Conservation (phyloP, 176 grass and related monocot genomes). For the Triticum timopheevii region DNA sequence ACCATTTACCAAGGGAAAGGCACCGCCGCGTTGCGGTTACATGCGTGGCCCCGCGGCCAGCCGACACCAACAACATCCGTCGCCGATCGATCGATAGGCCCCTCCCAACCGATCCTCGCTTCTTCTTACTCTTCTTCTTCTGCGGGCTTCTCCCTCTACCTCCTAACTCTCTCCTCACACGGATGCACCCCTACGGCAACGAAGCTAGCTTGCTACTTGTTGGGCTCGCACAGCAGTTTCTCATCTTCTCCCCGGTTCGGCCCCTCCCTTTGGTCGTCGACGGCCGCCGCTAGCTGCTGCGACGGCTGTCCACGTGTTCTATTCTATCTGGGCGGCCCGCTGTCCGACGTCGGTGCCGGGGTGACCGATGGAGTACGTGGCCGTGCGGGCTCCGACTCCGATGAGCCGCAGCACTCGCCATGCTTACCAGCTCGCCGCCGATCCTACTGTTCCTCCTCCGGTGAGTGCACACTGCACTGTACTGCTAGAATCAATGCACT, state of each 20-base stretch:
- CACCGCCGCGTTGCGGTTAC: not conserved
- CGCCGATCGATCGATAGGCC: not conserved
- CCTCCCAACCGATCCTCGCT: not conserved
- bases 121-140: not conserved
- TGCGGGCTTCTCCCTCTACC: not conserved
- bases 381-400: not conserved
- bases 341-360: not conserved
- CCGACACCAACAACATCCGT: not conserved
- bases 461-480: not conserved
- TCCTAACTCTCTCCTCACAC: not conserved
- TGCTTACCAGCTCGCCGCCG: not conserved
- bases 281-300: not conserved
- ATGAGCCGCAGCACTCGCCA: constrained; percentile 4
- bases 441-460: not conserved
- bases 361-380: not conserved
- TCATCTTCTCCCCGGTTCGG: not conserved
- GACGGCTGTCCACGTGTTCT: not conserved
- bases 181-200: not conserved
- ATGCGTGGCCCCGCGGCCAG: not conserved
- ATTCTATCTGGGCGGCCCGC: not conserved
- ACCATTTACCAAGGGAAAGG: not conserved
- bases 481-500: not conserved
- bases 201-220: not conserved
- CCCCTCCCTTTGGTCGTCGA: not conserved
- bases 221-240: not conserved